Evolutionary conservation across 2,329 filamentous ascomycete species (phyloP), one percentile per base, ranked within the genome.

Genomic region (Alternaria solani): DNA sequence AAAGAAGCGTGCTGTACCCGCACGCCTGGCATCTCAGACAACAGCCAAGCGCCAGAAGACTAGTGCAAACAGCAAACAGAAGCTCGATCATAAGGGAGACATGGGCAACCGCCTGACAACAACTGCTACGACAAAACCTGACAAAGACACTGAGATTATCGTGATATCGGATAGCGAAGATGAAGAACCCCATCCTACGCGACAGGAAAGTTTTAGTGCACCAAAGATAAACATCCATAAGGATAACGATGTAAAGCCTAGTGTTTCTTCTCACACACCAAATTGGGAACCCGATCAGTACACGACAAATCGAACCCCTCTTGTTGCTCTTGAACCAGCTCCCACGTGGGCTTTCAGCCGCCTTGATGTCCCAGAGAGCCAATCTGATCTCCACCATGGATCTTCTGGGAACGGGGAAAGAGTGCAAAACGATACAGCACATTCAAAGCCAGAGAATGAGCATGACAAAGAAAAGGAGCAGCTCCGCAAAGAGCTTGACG

Each of bases 391-490:
- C n/a, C n/a, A n/a, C n/a, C n/a, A n/a, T n/a, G n/a, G n/a, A n/a
- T n/a, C n/a, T n/a, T n/a, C n/a, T n/a, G n/a, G n/a, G n/a, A n/a
- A n/a, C n/a, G n/a, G n/a, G n/a, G n/a, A n/a, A n/a, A n/a, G n/a
- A n/a, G n/a, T n/a, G n/a, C n/a, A n/a, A n/a, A n/a, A n/a, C n/a
- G n/a, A n/a, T n/a, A n/a, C n/a, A n/a, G n/a, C n/a, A n/a, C n/a
- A n/a, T n/a, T n/a, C n/a, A 23, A 23, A 23, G 20, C 20, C 20
- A 23, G 14, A 26, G 2, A n/a, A n/a, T n/a, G 44, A 55, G 16
- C 53, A 61, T 11, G 11, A 25, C 5, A 26, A 57, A 34, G 25
- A 46, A 9, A n/a, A 54, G 28, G 18, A 46, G 14, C 12, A 56
- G 36, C 14, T 54, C 11, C 48, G 42, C 16, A 12, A 34, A 3